Conservation (phyloP, 116 monocot species). For the Cymodocea nodosa region DNA sequence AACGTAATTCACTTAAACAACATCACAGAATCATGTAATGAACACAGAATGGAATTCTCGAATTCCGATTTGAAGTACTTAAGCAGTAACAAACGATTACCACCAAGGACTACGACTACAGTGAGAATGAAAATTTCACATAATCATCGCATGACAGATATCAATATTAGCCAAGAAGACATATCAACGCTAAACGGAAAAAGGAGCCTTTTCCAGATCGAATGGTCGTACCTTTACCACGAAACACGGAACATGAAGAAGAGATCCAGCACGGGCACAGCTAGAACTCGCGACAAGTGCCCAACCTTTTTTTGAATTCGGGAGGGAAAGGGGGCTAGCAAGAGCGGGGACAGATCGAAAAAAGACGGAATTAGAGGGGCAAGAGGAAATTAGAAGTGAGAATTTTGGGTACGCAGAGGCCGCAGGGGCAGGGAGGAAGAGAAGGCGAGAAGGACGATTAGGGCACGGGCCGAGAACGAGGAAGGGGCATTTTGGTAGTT, state of each 20-base stretch:
- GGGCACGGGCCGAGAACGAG: background rate
- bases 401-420: background rate
- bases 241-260: background rate
- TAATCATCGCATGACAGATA: too few relatives aligned
- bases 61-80: background rate
- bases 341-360: background rate
- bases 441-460: background rate
- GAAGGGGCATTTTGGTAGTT: slow-evolving; percentile 10
- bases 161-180: too few relatives aligned
- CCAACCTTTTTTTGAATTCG: slow-evolving; percentile 3
- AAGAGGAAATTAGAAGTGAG: slow-evolving; percentile 1
- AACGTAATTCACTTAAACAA: background rate
- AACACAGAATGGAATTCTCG: too few relatives aligned
- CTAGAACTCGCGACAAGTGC: background rate
- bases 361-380: slow-evolving; percentile 8
- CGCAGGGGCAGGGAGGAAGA: background rate
- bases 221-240: slow-evolving; percentile 4
- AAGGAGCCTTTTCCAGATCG: too few relatives aligned
- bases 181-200: background rate
- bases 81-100: too few relatives aligned
- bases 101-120: too few relatives aligned
- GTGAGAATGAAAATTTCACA: too few relatives aligned
- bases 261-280: background rate
- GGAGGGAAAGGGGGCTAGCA: background rate
- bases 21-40: too few relatives aligned